Percentiles rank a stretch among this genome's conserved stretches.
These are phyloP conservation scores for Leccinum arenicola DNA, from an alignment of 768 basidiomycete species.

Conservation along the genomic window DNA sequence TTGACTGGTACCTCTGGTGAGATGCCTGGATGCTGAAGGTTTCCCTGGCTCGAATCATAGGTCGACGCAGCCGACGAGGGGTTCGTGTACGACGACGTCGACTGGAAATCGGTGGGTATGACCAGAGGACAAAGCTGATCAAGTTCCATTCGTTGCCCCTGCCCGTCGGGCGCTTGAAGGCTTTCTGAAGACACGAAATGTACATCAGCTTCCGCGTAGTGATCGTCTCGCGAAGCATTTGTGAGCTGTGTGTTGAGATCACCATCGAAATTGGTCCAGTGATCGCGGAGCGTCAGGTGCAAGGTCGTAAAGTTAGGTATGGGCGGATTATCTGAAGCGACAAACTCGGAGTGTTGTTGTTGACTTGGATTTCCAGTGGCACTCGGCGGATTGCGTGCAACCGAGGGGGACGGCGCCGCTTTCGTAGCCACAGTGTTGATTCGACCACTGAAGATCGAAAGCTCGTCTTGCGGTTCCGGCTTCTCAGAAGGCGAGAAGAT, in stretches of 20 bases:
- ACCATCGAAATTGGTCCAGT: slow-evolving; percentile 55
- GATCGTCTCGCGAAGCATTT: slow-evolving; percentile 30
- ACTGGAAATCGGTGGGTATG: slow-evolving; percentile 17
- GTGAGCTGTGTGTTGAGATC: slow-evolving; percentile 50
- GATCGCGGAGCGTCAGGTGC: slow-evolving; percentile 55
- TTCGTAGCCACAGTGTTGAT: slow-evolving; percentile 62
- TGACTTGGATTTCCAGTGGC: slow-evolving; percentile 25
- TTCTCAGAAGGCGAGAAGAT: slow-evolving; percentile 53
- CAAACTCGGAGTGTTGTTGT: slow-evolving; percentile 27
- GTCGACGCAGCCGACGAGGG: background rate
- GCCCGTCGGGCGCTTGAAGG: background rate
- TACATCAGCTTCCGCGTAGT: slow-evolving; percentile 21
- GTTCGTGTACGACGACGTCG: slow-evolving; percentile 4
- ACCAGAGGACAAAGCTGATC: slow-evolving; percentile 24
- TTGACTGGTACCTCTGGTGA: slow-evolving; percentile 1
- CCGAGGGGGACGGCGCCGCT: slow-evolving; percentile 25
- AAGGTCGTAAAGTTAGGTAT: slow-evolving; percentile 39
- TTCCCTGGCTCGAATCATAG: slow-evolving; percentile 8
- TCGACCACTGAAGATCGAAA: slow-evolving; percentile 75
- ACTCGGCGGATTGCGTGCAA: background rate
- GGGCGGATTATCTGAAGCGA: slow-evolving; percentile 27
- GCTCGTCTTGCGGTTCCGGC: slow-evolving; percentile 57
- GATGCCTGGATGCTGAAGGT: background rate
- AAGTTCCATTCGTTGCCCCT: slow-evolving; percentile 20
- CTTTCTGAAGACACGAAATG: slow-evolving; percentile 12